A percentile compares a stretch with the other conserved stretches of the same genome.
Conservation (phyloP, 2,329 filamentous ascomycete genomes). For the Phialemoniopsis sp. region DNA sequence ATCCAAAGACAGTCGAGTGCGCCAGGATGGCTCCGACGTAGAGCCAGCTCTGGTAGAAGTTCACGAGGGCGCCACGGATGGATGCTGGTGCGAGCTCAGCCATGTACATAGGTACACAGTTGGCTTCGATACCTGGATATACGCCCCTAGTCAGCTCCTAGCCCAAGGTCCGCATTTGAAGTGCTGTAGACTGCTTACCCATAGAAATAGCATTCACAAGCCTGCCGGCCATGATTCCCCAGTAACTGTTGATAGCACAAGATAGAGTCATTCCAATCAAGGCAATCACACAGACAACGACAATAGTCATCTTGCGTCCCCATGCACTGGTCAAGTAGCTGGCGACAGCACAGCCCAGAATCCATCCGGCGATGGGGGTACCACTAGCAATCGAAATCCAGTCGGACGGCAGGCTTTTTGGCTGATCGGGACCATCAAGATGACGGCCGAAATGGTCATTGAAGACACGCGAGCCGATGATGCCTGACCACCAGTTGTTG, state of each 20-base stretch:
- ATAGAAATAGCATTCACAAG: slow-evolving; percentile 6
- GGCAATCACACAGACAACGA: slow-evolving; percentile 3
- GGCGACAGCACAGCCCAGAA: slow-evolving; percentile 3
- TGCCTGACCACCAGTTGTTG: slow-evolving; percentile 7
- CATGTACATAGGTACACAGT: slow-evolving; percentile 11
- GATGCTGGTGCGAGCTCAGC: slow-evolving; percentile 8
- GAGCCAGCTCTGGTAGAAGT: slow-evolving; percentile 7
- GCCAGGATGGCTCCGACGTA: slow-evolving; percentile 8
- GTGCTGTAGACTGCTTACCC: too few relatives aligned
- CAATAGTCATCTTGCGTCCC: slow-evolving; percentile 3
- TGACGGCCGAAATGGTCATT: slow-evolving; percentile 2
- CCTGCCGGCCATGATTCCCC: slow-evolving; percentile 6
- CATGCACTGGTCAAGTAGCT: not conserved
- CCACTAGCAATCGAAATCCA: slow-evolving; percentile 2
- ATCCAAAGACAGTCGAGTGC: slow-evolving; percentile 3
- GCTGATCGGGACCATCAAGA: not conserved
- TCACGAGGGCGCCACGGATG: slow-evolving; percentile 10
- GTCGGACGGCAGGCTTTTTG: slow-evolving; percentile 1
- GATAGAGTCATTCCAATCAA: slow-evolving; percentile 5
- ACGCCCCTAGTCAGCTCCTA: too few relatives aligned
- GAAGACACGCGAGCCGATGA: slow-evolving; percentile 2
- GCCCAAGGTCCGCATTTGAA: too few relatives aligned
- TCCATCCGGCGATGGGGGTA: slow-evolving; percentile 3
- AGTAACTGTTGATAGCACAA: slow-evolving; percentile 6
- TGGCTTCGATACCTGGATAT: slow-evolving; percentile 6